These are phyloP conservation scores for Penicillium sp. DNA, from an alignment of 2,329 filamentous ascomycete genomes.

Conservation along the genomic window DNA sequence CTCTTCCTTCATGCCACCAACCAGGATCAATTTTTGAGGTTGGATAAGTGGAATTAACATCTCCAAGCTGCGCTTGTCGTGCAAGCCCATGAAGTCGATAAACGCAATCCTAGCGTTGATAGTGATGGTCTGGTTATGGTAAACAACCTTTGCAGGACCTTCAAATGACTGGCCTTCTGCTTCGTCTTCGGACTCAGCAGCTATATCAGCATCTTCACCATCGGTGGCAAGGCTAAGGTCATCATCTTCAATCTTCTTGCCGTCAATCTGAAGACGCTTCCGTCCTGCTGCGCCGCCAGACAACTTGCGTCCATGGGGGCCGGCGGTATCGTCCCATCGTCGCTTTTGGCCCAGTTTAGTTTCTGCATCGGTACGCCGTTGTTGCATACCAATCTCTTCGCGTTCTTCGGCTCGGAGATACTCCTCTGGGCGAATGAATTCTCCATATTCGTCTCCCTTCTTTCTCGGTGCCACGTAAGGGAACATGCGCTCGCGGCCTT, in stretches of 20 bases:
- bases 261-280: conserved; percentile 58
- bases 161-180: conserved; percentile 48
- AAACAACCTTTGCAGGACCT: conserved; percentile 74
- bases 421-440: conserved; percentile 89
- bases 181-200: conserved; percentile 56
- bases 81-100: conserved; percentile 87
- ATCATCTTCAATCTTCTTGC: conserved; percentile 39
- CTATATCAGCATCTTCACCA: conserved; percentile 60
- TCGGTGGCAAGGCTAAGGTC: conserved; percentile 47
- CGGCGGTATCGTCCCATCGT: conserved; percentile 75
- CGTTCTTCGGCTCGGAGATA: conserved; percentile 90
- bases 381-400: conserved; percentile 67
- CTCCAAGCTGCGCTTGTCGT: conserved; percentile 89
- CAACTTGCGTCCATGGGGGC: conserved; percentile 37
- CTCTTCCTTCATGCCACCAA: conserved; percentile 75
- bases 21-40: conserved; percentile 90
- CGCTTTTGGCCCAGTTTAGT: conserved; percentile 83
- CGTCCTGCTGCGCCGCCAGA: conserved; percentile 46
- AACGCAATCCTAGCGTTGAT: conserved; percentile 76
- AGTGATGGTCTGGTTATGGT: conserved; percentile 61
- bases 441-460: conserved; percentile 86
- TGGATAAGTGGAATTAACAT: conserved; percentile 94
- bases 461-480: conserved; percentile 77
- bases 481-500: conserved; percentile 88
- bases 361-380: conserved; percentile 54